phyloP scores from a whole-genome alignment of 306 rosid species.

The Pterocarpus santalinus region DNA sequence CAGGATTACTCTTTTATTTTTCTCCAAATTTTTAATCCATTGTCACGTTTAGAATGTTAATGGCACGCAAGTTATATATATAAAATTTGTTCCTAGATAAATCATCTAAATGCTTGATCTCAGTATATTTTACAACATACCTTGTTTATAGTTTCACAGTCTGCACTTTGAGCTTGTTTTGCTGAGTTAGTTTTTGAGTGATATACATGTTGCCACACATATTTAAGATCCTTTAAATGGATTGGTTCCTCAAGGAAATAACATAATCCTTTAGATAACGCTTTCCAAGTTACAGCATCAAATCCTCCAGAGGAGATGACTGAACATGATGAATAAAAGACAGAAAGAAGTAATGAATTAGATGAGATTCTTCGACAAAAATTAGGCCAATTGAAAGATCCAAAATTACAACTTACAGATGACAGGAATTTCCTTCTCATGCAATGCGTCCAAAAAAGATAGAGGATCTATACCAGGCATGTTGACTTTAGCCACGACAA shows the following conservation, averaged over 20 bases:
- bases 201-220: constrained; percentile 55
- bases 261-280: constrained; percentile 48
- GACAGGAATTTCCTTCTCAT: constrained; percentile 46
- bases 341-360: neutral
- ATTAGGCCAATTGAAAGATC: neutral
- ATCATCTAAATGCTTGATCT: neutral
- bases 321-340: constrained; percentile 5
- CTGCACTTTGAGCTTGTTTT: neutral
- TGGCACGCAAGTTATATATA: neutral
- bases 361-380: neutral
- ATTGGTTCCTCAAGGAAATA: constrained; percentile 63
- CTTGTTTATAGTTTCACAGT: neutral
- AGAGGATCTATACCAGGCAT: constrained; percentile 50
- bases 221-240: constrained; percentile 50
- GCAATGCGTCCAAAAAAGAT: constrained; percentile 38
- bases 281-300: constrained; percentile 32
- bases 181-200: neutral
- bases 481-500: constrained; percentile 56
- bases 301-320: constrained; percentile 46
- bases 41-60: neutral
- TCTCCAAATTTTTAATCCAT: neutral
- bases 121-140: neutral
- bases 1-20: neutral
- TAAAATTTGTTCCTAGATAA: neutral
- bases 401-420: constrained; percentile 54